phyloP scores from a whole-genome alignment of 2,329 filamentous ascomycete species.

The Malbranchea cinnamomea region DNA sequence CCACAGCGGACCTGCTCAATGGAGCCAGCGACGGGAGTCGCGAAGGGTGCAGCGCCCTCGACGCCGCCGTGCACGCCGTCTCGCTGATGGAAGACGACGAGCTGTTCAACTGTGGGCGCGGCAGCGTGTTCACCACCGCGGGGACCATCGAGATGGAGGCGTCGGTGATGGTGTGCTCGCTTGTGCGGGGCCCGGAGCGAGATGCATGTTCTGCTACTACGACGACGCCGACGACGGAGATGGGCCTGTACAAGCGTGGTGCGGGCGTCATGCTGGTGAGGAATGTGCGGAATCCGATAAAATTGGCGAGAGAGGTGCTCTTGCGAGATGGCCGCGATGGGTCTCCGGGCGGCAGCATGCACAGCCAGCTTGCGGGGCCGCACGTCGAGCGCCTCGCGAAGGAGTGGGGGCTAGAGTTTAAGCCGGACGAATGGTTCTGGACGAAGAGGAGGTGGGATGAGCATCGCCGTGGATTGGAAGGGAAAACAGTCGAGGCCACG shows the following conservation, averaged over 20 bases:
- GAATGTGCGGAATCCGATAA: constrained; percentile 65
- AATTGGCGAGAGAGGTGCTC: constrained; percentile 56
- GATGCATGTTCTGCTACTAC: constrained; percentile 4
- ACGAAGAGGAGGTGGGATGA: constrained; percentile 67
- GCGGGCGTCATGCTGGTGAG: constrained; percentile 61
- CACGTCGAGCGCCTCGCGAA: constrained; percentile 55
- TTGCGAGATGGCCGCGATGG: constrained; percentile 30
- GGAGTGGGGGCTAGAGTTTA: constrained; percentile 49
- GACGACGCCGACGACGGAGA: constrained; percentile 3
- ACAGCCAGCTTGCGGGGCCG: constrained; percentile 53
- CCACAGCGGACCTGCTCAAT: constrained; percentile 27
- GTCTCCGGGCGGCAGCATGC: constrained; percentile 27
- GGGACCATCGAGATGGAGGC: constrained; percentile 78
- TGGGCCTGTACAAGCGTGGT: constrained; percentile 53
- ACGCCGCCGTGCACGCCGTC: constrained; percentile 62
- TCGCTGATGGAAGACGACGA: constrained; percentile 60
- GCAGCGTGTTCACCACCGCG: constrained; percentile 72
- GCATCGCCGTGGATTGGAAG: constrained; percentile 46
- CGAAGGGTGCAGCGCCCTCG: constrained; percentile 45
- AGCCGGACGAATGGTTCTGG: constrained; percentile 60
- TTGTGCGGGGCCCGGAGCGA: constrained; percentile 8
- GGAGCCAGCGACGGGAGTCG: constrained; percentile 7
- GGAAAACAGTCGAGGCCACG: constrained; percentile 12
- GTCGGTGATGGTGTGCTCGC: constrained; percentile 62
- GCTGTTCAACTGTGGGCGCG: constrained; percentile 71